These are phyloP conservation scores for Silene vulgaris DNA, from an alignment of 179 eudicot genomes.

Conservation along the genomic window DNA sequence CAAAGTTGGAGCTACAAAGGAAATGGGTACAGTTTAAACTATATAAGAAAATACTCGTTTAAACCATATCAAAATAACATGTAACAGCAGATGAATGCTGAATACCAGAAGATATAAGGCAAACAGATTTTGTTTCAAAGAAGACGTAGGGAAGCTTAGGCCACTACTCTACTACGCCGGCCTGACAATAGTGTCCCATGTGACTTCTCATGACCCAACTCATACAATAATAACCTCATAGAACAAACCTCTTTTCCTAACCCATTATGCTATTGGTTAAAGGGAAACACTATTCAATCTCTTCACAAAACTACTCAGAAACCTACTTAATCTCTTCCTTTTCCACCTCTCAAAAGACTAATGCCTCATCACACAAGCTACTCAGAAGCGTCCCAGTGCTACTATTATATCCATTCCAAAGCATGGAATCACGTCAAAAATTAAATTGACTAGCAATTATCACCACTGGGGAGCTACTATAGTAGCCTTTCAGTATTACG, in stretches of 20 bases:
- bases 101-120: background rate
- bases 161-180: background rate
- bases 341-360: background rate
- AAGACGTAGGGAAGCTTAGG: background rate
- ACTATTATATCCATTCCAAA: background rate
- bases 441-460: background rate
- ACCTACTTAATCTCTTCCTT: background rate
- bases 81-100: background rate
- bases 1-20: slow-evolving; percentile 67
- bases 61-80: background rate
- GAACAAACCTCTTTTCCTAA: slow-evolving; percentile 5
- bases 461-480: background rate
- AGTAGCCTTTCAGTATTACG: background rate
- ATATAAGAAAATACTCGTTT: background rate
- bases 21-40: slow-evolving; percentile 6
- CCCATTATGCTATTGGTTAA: background rate
- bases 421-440: background rate
- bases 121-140: background rate
- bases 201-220: background rate
- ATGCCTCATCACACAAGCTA: background rate
- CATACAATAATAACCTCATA: background rate
- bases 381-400: background rate
- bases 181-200: background rate
- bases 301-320: background rate
- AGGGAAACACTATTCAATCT: slow-evolving; percentile 6